Evolutionary conservation across 2,329 filamentous ascomycete species (phyloP).

Genomic region (Taxawa tesnikishii): DNA sequence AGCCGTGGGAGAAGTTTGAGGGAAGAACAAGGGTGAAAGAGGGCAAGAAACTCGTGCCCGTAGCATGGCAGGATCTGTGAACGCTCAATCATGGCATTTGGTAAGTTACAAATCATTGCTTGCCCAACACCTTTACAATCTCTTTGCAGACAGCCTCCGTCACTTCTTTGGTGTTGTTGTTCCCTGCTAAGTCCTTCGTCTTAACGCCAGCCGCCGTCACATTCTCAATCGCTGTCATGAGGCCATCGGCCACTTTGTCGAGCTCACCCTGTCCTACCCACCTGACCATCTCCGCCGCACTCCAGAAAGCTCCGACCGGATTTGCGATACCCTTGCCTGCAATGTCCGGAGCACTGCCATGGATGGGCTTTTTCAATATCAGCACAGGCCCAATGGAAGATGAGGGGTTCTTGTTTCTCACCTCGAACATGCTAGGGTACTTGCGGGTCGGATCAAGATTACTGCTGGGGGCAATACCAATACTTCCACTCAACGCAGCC

Average conservation of each 20-base stretch:
- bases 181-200: conserved; percentile 49
- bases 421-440: conserved; percentile 51
- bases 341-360: conserved; percentile 53
- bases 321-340: conserved; percentile 51
- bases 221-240: conserved; percentile 49
- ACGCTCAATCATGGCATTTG: neutral
- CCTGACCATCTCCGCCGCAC: conserved; percentile 53
- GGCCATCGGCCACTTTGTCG: conserved; percentile 40
- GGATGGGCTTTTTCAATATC: conserved; percentile 13
- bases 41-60: neutral
- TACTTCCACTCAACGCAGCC: conserved; percentile 52
- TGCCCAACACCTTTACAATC: conserved; percentile 31
- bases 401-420: conserved; percentile 38
- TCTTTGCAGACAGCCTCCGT: conserved; percentile 45
- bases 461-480: conserved; percentile 55
- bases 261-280: conserved; percentile 44
- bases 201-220: conserved; percentile 43
- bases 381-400: conserved; percentile 1
- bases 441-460: conserved; percentile 51
- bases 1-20: conserved; percentile 43
- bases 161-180: conserved; percentile 43
- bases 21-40: conserved; percentile 28
- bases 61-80: conserved; percentile 4
- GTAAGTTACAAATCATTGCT: conserved; percentile 7
- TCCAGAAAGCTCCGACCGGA: conserved; percentile 57